These are phyloP conservation scores for Aspergillus hortae DNA, from an alignment of 2,329 filamentous ascomycete species.

Conservation along the genomic window DNA sequence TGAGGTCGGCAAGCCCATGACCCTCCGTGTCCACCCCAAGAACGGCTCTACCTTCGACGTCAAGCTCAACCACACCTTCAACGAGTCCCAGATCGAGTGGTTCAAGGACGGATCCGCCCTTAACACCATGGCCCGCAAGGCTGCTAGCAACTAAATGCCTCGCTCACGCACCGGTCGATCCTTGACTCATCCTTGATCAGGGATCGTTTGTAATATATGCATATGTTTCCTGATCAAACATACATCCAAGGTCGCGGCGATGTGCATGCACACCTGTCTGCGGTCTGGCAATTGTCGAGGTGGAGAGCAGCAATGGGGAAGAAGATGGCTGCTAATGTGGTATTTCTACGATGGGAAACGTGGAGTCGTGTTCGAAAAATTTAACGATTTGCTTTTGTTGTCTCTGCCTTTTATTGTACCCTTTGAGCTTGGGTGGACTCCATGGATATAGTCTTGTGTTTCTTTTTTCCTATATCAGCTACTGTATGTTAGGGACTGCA, in stretches of 20 bases:
- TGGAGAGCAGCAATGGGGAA: conserved; percentile 12
- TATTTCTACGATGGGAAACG: conserved; percentile 26
- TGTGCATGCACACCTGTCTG: background rate
- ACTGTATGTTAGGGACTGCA: conserved; percentile 37
- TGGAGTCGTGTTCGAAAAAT: conserved; percentile 33
- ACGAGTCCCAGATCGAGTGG: conserved; percentile 96
- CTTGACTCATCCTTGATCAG: conserved; percentile 4
- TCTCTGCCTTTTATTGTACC: conserved; percentile 20
- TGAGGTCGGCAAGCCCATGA: conserved; percentile 87
- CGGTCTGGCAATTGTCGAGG: background rate
- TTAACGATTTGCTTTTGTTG: conserved; percentile 30
- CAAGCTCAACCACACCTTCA: conserved; percentile 92
- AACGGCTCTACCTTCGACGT: conserved; percentile 75
- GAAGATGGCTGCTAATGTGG: conserved; percentile 17
- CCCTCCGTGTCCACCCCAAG: conserved; percentile 87
- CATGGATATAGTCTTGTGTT: conserved; percentile 39
- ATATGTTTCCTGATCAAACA: conserved; percentile 17
- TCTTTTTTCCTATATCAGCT: conserved; percentile 29
- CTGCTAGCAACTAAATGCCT: conserved; percentile 10
- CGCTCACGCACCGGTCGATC: background rate
- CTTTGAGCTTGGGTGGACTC: conserved; percentile 33
- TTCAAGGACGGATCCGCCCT: conserved; percentile 97
- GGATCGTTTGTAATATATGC: conserved; percentile 15
- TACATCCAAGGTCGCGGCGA: background rate
- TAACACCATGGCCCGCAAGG: conserved; percentile 92